phyloP scores from a whole-genome alignment of 108 stramenopile species.

The Tribonema minus region DNA sequence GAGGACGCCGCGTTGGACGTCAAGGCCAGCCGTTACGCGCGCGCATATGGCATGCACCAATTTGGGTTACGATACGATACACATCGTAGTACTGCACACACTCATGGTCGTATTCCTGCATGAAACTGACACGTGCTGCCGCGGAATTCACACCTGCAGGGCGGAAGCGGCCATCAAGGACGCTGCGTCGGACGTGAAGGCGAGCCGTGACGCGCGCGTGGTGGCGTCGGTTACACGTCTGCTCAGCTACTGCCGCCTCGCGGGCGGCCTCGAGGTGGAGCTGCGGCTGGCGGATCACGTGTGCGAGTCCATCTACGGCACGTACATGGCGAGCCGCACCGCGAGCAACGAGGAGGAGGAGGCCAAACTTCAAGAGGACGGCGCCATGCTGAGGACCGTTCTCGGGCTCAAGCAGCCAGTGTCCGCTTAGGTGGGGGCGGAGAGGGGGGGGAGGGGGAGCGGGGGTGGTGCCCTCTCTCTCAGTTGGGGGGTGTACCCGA shows the following conservation, averaged over 20 bases:
- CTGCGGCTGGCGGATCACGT: not conserved
- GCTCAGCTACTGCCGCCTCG: not conserved
- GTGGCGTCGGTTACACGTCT: not conserved
- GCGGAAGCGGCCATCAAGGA: not conserved
- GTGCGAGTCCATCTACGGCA: not conserved
- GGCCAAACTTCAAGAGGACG: not conserved
- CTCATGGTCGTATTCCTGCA: no score
- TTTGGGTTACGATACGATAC: no score
- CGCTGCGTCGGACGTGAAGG: not conserved
- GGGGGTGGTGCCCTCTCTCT: no score
- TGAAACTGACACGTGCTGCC: no score
- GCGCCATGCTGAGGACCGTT: not conserved
- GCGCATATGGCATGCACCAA: no score
- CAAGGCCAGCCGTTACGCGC: no score
- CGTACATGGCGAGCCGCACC: not conserved
- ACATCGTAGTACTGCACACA: no score
- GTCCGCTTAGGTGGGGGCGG: no score
- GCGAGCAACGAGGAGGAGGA: not conserved
- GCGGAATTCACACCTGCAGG: not conserved
- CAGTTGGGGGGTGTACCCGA: no score
- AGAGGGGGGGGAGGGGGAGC: no score
- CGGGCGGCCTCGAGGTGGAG: not conserved
- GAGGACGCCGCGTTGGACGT: no score
- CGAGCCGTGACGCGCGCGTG: not conserved
- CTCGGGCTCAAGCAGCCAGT: not conserved